Percentiles rank a stretch among this genome's conserved stretches.
phyloP scores from a whole-genome alignment of 495 filamentous ascomycete genomes.

The Neurospora sp. region DNA sequence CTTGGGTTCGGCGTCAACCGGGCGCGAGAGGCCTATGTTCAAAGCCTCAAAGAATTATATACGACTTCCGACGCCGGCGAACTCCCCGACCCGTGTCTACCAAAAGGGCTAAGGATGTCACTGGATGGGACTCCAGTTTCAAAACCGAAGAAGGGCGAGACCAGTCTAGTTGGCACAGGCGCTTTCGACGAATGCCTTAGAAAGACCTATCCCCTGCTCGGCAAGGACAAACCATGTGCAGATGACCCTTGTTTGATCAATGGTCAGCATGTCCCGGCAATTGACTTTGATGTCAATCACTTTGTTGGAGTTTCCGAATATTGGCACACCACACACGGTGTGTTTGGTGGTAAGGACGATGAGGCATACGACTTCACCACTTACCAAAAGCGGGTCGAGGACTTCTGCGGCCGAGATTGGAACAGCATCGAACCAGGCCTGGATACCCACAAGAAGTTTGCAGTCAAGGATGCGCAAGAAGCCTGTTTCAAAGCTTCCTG shows the following conservation, averaged over 20 bases:
- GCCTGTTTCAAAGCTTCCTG: slow-evolving; percentile 97
- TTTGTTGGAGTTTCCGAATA: slow-evolving; percentile 98
- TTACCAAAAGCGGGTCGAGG: slow-evolving; percentile 75
- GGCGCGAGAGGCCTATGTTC: slow-evolving; percentile 71
- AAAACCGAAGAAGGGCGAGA: slow-evolving; percentile 15
- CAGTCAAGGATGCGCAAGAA: slow-evolving; percentile 62
- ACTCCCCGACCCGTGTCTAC: slow-evolving; percentile 86
- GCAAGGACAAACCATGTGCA: slow-evolving; percentile 76
- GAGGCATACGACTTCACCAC: slow-evolving; percentile 85
- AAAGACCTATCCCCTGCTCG: slow-evolving; percentile 74
- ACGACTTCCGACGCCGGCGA: slow-evolving; percentile 46
- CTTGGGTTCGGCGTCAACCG: slow-evolving; percentile 91
- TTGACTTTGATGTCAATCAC: slow-evolving; percentile 96
- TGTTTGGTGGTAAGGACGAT: slow-evolving; percentile 75
- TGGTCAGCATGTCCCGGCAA: slow-evolving; percentile 83
- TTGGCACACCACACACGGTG: slow-evolving; percentile 96
- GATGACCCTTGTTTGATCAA: slow-evolving; percentile 82
- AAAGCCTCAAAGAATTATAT: slow-evolving; percentile 52
- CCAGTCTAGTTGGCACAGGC: slow-evolving; percentile 67
- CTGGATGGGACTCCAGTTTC: slow-evolving; percentile 44
- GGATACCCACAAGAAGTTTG: slow-evolving; percentile 40
- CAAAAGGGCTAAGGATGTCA: slow-evolving; percentile 60
- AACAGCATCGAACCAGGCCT: slow-evolving; percentile 55
- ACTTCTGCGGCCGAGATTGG: slow-evolving; percentile 85
- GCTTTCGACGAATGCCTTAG: slow-evolving; percentile 76